Conservation (phyloP, 1,284 basidiomycete genomes). For the Austroboletus niveus region DNA sequence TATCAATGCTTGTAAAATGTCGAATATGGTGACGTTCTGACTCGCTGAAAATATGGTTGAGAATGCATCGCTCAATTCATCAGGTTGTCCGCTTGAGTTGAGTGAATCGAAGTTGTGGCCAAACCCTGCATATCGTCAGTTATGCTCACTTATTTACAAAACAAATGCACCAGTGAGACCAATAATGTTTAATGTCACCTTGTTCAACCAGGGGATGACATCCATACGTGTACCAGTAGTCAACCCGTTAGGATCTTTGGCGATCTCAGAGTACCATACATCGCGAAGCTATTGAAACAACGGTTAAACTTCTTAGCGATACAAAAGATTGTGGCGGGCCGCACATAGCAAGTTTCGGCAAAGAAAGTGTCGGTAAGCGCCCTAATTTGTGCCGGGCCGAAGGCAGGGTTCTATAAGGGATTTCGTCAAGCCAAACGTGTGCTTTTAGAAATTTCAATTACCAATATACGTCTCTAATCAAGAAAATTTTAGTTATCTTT, state of each 20-base stretch:
- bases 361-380: slow-evolving; percentile 42
- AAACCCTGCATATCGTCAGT: slow-evolving; percentile 44
- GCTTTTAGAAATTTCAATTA: not conserved
- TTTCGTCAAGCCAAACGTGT: not conserved
- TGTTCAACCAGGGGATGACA: slow-evolving; percentile 52
- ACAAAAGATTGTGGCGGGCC: not conserved
- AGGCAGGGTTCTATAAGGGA: not conserved
- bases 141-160: not conserved
- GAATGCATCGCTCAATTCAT: slow-evolving; percentile 35
- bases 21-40: not conserved
- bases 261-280: slow-evolving; percentile 38
- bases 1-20: not conserved
- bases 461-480: slow-evolving; percentile 13
- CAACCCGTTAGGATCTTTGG: slow-evolving; percentile 21
- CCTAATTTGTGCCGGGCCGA: not conserved
- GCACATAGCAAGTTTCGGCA: slow-evolving; percentile 49
- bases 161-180: slow-evolving; percentile 52
- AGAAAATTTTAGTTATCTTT: not conserved
- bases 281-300: slow-evolving; percentile 42
- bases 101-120: slow-evolving; percentile 47
- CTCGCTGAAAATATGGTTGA: not conserved
- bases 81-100: not conserved
- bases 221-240: slow-evolving; percentile 36
- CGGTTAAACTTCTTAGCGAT: not conserved
- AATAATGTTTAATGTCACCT: slow-evolving; percentile 66